Evolutionary conservation across 108 stramenopile species (phyloP).

Genomic region (Discostella pseudostelligera): DNA sequence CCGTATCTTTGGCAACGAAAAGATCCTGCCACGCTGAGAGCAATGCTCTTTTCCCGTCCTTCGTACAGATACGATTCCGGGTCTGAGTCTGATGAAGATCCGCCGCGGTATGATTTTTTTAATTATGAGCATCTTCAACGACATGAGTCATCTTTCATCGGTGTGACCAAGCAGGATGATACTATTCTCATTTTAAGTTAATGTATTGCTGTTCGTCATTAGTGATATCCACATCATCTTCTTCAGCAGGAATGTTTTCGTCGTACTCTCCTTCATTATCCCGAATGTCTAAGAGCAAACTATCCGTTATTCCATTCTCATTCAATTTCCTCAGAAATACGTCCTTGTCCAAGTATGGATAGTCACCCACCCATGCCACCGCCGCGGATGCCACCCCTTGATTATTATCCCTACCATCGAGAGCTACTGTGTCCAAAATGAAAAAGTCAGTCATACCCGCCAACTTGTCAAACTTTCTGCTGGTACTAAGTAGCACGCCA

Average conservation of each 20-base stretch:
- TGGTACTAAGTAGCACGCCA: constrained; percentile 61
- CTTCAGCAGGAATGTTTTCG: constrained; percentile 5
- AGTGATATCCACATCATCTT: constrained; percentile 6
- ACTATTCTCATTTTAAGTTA: constrained; percentile 1
- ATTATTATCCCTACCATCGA: not conserved
- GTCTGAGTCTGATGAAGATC: not conserved
- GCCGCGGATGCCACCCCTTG: constrained; percentile 4
- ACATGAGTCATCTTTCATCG: too few species aligned
- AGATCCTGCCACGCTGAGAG: too few species aligned
- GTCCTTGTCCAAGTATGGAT: constrained; percentile 70
- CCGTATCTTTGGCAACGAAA: not conserved
- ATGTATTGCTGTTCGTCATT: not conserved
- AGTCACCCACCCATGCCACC: constrained; percentile 75
- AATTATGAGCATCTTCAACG: too few species aligned
- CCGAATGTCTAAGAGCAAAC: constrained; percentile 4
- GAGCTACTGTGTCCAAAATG: constrained; percentile 50
- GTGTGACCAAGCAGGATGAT: too few species aligned
- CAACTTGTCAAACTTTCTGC: constrained; percentile 49
- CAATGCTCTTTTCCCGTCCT: too few species aligned
- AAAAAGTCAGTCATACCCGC: constrained; percentile 75
- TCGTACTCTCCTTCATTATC: constrained; percentile 23
- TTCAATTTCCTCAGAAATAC: constrained; percentile 38
- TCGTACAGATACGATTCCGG: too few species aligned
- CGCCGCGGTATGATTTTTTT: too few species aligned
- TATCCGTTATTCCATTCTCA: constrained; percentile 27